Evolutionary conservation across 2,329 filamentous ascomycete species (phyloP), one percentile per base, ranked within the genome.

Genomic region (Teratosphaeriaceae sp.): DNA sequence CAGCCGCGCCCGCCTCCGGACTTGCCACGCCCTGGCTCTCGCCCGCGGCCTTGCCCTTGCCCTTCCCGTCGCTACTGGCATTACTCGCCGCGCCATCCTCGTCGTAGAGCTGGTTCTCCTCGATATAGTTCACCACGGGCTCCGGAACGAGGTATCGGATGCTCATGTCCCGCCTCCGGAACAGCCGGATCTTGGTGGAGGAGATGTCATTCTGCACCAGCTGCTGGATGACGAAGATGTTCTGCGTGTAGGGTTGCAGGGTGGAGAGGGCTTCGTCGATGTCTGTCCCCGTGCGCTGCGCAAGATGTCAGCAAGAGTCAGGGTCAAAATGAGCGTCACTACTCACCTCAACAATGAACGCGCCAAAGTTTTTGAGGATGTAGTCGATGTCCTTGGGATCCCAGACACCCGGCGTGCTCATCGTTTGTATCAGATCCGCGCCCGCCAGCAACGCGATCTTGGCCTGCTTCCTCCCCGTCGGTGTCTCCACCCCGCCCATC

Each of bases 211-310:
- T 90, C 52, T 86, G 81, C 38, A 94, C 89, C 40, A 94, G 77
- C 65, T 94, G 87, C 44, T 86, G 84, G 50, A 95, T 90, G 42
- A 94, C 84, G 59, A 87, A 82, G 48, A 95, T 84, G 54, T 94
- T 92, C 55, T 88, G 79, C 57, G 87, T 82, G 78, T 84, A 96
- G 47, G 80, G 78, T 60, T 88, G 82, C 36, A 95, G 71, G 34
- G 79, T 83, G n/a, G 84, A 81, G 35, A 95, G 73, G 2, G 89
- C 88, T 59, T 94, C 85, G 49, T 94, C 85, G 38, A 94, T 84
- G 58, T 94, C 87, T 18, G 88, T 94, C 33, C 88, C 89, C 30
- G 81, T 82, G 47, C 90, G 80, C 72, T 96, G 41, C 85, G 13
- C 94, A 76, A 46, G 90, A 85, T 62, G 88, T 51, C 34, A 22